Evolutionary conservation across 495 filamentous ascomycete species (phyloP).

Genomic region (Penicillium canariense): DNA sequence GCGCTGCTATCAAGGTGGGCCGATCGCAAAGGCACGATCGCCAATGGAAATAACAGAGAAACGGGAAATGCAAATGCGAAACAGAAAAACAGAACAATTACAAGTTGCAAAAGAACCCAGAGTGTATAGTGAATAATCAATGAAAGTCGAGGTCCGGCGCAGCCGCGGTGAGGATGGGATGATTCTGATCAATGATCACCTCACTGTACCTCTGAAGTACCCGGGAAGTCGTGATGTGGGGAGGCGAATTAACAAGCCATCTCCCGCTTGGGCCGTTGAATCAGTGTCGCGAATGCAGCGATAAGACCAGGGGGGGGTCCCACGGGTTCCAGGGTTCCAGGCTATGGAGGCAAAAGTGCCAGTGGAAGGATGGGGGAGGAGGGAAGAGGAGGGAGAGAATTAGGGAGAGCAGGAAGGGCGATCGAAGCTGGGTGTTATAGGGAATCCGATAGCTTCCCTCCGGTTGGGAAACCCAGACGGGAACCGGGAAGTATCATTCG

Average conservation of each 20-base stretch:
- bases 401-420: background rate
- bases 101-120: constrained; percentile 7
- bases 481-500: constrained; percentile 5
- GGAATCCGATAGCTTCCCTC: constrained; percentile 4
- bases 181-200: constrained; percentile 23
- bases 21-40: constrained; percentile 4
- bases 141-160: background rate
- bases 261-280: constrained; percentile 22
- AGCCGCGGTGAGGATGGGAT: constrained; percentile 10
- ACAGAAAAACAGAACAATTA: constrained; percentile 3
- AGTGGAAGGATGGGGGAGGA: background rate
- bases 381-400: background rate
- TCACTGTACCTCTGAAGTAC: constrained; percentile 28
- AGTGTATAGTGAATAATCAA: constrained; percentile 7
- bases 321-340: background rate
- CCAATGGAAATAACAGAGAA: background rate
- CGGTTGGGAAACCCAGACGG: constrained; percentile 1
- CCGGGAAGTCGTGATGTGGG: constrained; percentile 18
- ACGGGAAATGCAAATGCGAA: background rate
- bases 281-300: background rate
- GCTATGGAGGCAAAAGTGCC: background rate
- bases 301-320: background rate
- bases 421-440: constrained; percentile 7
- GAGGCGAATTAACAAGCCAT: constrained; percentile 25
- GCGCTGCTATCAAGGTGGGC: constrained; percentile 9